Conservation (phyloP, 495 filamentous ascomycete genomes). For the Aspergillus bertholletiae region DNA sequence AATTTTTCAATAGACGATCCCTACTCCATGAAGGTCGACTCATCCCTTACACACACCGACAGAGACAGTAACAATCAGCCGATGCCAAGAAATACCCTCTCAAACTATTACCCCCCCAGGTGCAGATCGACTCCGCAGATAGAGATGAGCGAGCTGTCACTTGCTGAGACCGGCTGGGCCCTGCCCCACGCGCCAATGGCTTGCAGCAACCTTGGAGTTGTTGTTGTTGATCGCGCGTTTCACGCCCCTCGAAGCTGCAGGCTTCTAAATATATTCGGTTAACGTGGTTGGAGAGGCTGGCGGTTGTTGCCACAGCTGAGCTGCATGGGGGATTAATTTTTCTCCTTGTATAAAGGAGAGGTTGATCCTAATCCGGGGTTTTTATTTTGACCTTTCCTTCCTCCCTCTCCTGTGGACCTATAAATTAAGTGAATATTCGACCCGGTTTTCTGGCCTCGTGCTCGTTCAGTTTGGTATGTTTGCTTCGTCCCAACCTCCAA, state of each 20-base stretch:
- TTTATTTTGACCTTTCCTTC: neutral
- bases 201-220: neutral
- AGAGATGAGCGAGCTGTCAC: neutral
- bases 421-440: neutral
- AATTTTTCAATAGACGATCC: neutral
- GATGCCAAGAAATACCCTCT: neutral
- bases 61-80: neutral
- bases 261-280: neutral
- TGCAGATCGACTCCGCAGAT: neutral
- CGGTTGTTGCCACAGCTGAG: neutral
- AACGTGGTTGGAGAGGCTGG: neutral
- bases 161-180: neutral
- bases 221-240: neutral
- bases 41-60: neutral
- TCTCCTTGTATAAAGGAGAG: neutral
- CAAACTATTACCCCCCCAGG: neutral
- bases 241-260: neutral
- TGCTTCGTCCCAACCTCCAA: neutral
- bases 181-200: neutral
- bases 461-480: neutral
- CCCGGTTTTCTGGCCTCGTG: neutral
- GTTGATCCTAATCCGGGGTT: neutral
- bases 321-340: neutral
- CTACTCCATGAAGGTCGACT: neutral
- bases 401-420: neutral